phyloP scores from a whole-genome alignment of 768 basidiomycete genomes.

The Hemileccinum rubropunctum region DNA sequence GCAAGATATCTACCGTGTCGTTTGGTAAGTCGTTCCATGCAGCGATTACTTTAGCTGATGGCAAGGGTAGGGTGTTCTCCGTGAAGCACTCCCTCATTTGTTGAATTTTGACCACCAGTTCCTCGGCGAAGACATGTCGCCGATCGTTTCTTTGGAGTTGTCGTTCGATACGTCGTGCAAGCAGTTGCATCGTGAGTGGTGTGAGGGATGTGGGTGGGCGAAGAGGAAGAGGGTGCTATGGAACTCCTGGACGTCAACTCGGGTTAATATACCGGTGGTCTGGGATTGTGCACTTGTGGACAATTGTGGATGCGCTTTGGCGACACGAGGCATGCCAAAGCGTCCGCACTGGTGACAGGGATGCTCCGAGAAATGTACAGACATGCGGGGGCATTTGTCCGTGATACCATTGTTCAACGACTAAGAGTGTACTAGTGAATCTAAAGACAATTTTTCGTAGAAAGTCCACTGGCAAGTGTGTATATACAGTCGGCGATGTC shows the following conservation, averaged over 20 bases:
- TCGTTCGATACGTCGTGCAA: neutral
- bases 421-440: neutral
- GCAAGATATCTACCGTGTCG: conserved; percentile 6
- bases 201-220: neutral
- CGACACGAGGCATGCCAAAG: conserved; percentile 27
- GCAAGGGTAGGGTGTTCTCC: conserved; percentile 12
- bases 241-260: neutral
- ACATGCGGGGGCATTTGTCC: neutral
- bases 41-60: conserved; percentile 14
- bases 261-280: conserved; percentile 17
- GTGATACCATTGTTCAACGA: neutral
- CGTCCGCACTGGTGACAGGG: conserved; percentile 4
- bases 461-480: neutral
- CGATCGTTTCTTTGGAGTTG: conserved; percentile 14
- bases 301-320: conserved; percentile 25
- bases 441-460: neutral
- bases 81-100: conserved; percentile 20
- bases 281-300: conserved; percentile 22
- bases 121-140: conserved; percentile 8
- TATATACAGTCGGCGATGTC: too few species aligned
- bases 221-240: neutral
- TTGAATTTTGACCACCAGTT: conserved; percentile 14
- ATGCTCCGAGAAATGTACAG: conserved; percentile 5
- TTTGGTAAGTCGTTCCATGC: conserved; percentile 30
- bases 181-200: conserved; percentile 7